Evolutionary conservation across 352 stramenopile species (phyloP), one percentile per base, ranked within the genome.

Genomic region (Globisporangium solare): DNA sequence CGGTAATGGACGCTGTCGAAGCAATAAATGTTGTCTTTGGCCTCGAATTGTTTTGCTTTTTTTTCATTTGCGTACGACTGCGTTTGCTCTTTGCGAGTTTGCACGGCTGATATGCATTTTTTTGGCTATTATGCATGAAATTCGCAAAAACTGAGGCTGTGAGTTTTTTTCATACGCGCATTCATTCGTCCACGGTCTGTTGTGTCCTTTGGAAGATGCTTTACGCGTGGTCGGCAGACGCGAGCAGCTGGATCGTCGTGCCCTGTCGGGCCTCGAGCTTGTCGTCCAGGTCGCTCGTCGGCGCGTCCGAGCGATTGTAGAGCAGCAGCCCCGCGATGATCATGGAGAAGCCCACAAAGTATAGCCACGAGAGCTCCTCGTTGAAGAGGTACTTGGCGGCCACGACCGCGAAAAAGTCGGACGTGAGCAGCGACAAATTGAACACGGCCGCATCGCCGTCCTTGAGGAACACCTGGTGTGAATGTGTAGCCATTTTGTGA

Each of bases 341-440:
- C 59, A 94, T 52, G 48, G 70, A 69, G 54, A 97, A 88, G 14
- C 88, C 87, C n/a, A 95, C 51, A 61, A 94, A 97, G 72, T 97
- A 97, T 32, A 96, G 68, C 50, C 60, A 74, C 52, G 63, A 82
- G 40, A 96, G 70, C 35, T 80, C 58, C 53, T 95, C 69, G 47
- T 84, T 56, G 97, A 85, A 86, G 71, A 97, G 53, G 74, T 88
- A 89, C 94, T 96, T 67, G 94, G 68, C 74, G 4, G 76, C 81
- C 22, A 95, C 70, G 48, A 99, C 90, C 0, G 93, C 92, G 73
- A 97, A 99, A 40, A 98, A 85, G 67, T 98, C 96, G 49, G 92
- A 96, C 17, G 94, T 97, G 63, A 99, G 91, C 54, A 99, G 67
- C 12, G 89, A 98, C 45, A 99, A 68, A 75, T 99, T 99, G 65